Evolutionary conservation across 805 yeast genomes (phyloP).

Genomic region (Candida endomychidarum): DNA sequence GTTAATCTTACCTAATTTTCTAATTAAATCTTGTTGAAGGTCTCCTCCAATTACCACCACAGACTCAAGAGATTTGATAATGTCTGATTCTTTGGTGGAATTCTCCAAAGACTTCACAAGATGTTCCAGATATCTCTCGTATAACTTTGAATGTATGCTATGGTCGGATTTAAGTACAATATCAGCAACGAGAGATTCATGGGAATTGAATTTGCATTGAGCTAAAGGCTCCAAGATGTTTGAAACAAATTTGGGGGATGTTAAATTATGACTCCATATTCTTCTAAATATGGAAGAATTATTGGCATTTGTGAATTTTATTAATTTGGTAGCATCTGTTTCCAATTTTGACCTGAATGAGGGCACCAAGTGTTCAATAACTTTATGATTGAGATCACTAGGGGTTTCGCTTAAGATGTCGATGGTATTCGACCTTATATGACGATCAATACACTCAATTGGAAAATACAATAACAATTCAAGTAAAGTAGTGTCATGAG

Average conservation of each 20-base stretch:
- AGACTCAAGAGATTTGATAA: not conserved
- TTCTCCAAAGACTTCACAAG: not conserved
- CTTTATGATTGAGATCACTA: not conserved
- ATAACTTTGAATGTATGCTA: not conserved
- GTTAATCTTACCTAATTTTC: constrained; percentile 12
- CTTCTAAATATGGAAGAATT: constrained; percentile 4
- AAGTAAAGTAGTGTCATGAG: not conserved
- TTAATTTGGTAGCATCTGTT: constrained; percentile 13
- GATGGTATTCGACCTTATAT: constrained; percentile 1
- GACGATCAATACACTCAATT: constrained; percentile 41
- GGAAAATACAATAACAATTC: constrained; percentile 38
- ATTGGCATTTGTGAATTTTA: not conserved
- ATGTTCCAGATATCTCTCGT: not conserved
- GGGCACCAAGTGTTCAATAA: constrained; percentile 40
- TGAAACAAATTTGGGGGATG: constrained; percentile 1
- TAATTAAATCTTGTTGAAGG: not conserved
- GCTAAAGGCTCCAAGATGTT: not conserved
- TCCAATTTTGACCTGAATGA: constrained; percentile 57
- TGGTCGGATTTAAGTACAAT: not conserved
- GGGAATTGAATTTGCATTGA: not conserved
- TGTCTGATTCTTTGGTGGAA: not conserved
- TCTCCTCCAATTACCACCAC: not conserved
- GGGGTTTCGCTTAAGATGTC: constrained; percentile 25
- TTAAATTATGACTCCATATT: constrained; percentile 5
- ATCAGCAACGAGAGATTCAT: not conserved